Percentiles rank a stretch among this genome's conserved stretches.
Evolutionary conservation across 345 rosid genomes (phyloP).

Genomic region (Arabis alpina): DNA sequence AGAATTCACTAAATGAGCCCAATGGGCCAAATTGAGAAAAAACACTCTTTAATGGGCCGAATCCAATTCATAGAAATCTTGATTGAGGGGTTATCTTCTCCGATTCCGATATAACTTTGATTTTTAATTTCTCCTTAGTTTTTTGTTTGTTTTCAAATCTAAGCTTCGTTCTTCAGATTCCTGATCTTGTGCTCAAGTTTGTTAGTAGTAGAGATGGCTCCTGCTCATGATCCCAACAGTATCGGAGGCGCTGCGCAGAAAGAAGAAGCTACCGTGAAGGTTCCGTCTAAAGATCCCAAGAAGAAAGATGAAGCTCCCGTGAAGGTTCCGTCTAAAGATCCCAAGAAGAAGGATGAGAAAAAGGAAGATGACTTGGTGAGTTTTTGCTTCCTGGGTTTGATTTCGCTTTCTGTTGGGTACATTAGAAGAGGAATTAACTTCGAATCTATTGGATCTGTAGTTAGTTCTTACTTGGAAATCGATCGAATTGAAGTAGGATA

Average conservation of each 20-base stretch:
- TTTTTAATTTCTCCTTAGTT: too few species aligned
- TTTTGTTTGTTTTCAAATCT: neutral
- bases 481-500: neutral
- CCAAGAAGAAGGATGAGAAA: conserved; percentile 88
- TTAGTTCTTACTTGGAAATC: neutral
- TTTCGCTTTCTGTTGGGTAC: neutral
- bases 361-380: conserved; percentile 88
- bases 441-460: conserved; percentile 2
- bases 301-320: conserved; percentile 54
- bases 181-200: neutral
- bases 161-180: neutral
- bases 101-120: neutral
- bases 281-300: conserved; percentile 80
- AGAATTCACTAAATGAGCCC: neutral
- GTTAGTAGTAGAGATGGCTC: conserved; percentile 41
- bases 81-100: conserved; percentile 36
- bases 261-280: conserved; percentile 61
- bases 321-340: conserved; percentile 80
- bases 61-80: conserved; percentile 31
- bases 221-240: conserved; percentile 57
- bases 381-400: neutral
- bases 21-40: neutral
- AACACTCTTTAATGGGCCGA: conserved; percentile 1
- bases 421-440: neutral
- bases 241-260: conserved; percentile 51